Percentiles rank a stretch among this genome's conserved stretches.
phyloP scores from a whole-genome alignment of 441 rosid genomes.

The Jatropha multifida region DNA sequence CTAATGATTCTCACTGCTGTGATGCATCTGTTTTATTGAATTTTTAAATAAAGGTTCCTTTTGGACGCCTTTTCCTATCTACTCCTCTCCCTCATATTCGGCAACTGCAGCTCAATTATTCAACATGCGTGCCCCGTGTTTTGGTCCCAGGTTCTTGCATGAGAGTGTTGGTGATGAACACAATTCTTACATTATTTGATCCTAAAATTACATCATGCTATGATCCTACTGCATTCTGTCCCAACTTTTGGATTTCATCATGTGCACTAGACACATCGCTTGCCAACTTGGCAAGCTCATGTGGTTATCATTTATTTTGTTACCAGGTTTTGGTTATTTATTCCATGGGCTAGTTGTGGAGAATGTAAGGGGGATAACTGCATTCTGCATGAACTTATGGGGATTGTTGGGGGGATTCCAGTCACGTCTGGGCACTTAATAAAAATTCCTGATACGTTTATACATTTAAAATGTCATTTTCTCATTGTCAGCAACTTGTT shows the following conservation, averaged over 20 bases:
- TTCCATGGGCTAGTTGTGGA: background rate
- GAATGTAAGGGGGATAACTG: background rate
- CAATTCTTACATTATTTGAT: background rate
- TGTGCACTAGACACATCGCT: background rate
- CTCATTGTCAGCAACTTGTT: background rate
- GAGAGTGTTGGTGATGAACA: background rate
- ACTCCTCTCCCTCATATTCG: no score
- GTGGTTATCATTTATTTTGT: background rate
- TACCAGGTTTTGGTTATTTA: background rate
- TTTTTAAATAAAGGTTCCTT: background rate
- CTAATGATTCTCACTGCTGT: conserved; percentile 7
- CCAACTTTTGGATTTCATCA: background rate
- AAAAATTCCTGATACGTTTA: no score
- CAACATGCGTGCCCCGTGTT: background rate
- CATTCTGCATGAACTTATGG: no score
- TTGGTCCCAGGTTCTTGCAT: background rate
- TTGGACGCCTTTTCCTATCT: background rate
- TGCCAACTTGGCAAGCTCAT: background rate
- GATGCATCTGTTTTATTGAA: conserved; percentile 7
- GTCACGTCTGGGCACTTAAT: no score
- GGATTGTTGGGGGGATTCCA: no score
- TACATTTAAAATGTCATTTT: no score
- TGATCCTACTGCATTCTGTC: background rate
- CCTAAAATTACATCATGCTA: background rate
- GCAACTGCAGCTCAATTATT: background rate